Evolutionary conservation across 495 filamentous ascomycete genomes (phyloP), one percentile per base, ranked within the genome.

Genomic region (Aspergillus coremiiformis): DNA sequence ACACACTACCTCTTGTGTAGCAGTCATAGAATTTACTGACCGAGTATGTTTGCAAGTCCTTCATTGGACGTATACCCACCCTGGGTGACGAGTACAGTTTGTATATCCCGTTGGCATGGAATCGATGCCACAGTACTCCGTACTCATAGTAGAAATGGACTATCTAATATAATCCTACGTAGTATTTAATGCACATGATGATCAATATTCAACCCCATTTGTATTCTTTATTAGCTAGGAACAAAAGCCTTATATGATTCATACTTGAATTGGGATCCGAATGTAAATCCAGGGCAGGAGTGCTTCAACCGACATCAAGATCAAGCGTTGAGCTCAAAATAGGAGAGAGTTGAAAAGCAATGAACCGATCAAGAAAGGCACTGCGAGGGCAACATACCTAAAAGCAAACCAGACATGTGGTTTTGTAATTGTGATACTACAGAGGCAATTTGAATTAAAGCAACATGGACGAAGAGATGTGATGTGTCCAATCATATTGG

Each of bases 11-110:
- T 20, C 17, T 17, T 41, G 22, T 47, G 41, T 24, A 42, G 35
- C 47, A 49, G 37, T 27, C 29, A 43, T 44, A 39, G 44, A 48
- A 27, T 26, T 42, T 42, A 32, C 27, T 43, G 24, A 29, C 14
- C 32, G 15, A 45, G n/a, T 24, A 37, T 20, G 15, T 15, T n/a
- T 41, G 37, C 37, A 41, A 41, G 21, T 14, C 8, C 17, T 23
- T 24, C 5, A 17, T 12, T 23, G 37, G 37, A 41, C 19, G 37
- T 21, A 41, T 19, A 2, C 22, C 30, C 17, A 23, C 29, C 19
- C 46, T 48, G 19, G 33, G n/a, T 24, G 17, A 33, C 12, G 14
- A 7, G 19, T 41, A 15, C 20, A 20, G 43, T 45, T 17, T 45
- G 23, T 45, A n/a, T n/a, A 4, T 29, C 17, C 43, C 4, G 29